Evolutionary conservation across 257 asterid species (phyloP).

Genomic region (Nicotiana paniculata): DNA sequence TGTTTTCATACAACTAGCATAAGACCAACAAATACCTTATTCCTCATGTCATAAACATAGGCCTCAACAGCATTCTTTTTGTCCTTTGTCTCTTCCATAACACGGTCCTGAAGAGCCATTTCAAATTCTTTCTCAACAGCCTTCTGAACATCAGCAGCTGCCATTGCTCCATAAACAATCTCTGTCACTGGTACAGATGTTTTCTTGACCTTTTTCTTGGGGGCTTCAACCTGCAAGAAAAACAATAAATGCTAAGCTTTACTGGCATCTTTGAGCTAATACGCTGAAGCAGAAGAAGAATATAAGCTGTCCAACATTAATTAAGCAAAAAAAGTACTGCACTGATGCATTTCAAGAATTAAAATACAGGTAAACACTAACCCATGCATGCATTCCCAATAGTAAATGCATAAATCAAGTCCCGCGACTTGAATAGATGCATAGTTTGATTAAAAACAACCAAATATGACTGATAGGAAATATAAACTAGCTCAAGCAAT

Average conservation of each 20-base stretch:
- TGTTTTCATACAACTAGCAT: not conserved
- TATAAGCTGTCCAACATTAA: not conserved
- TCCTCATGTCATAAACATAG: constrained; percentile 88
- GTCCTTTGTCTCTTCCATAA: constrained; percentile 98
- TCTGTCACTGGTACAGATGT: constrained; percentile 69
- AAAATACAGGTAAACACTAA: not conserved
- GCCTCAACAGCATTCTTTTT: constrained; percentile 96
- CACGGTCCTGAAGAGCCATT: constrained; percentile 97
- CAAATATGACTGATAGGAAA: not conserved
- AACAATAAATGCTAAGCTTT: not conserved
- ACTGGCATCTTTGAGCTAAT: not conserved
- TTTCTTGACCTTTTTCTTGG: constrained; percentile 88
- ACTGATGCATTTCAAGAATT: not conserved
- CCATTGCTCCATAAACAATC: constrained; percentile 64
- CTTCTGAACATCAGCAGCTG: constrained; percentile 63
- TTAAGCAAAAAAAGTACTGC: not conserved
- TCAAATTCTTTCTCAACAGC: constrained; percentile 92
- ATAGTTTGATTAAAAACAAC: not conserved
- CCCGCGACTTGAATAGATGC: not conserved
- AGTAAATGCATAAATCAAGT: not conserved
- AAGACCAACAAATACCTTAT: constrained; percentile 44
- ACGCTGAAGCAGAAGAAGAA: not conserved
- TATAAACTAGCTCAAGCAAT: not conserved
- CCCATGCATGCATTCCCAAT: too few species aligned
- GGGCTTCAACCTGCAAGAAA: constrained; percentile 40